Evolutionary conservation across 2,329 filamentous ascomycete genomes (phyloP).

Genomic region (Penicillium sp.): DNA sequence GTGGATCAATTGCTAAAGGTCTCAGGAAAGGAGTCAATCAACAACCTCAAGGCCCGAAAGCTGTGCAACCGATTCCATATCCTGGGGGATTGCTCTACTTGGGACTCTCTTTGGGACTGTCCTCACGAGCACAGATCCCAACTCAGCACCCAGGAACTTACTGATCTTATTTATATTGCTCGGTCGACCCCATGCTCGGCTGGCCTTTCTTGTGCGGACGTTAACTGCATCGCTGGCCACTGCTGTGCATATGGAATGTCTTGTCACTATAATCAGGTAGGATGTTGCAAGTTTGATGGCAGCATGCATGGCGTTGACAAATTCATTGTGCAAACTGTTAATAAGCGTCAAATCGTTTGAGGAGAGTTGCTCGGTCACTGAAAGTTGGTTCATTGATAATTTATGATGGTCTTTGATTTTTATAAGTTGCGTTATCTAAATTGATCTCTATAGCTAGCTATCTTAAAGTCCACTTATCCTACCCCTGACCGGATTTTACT

Average conservation of each 20-base stretch:
- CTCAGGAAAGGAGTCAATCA: slow-evolving; percentile 24
- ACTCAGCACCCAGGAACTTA: slow-evolving; percentile 27
- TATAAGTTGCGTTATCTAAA: no score
- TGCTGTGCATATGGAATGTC: slow-evolving; percentile 27
- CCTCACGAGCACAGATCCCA: slow-evolving; percentile 31
- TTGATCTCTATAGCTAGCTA: no score
- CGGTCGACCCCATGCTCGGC: slow-evolving; percentile 34
- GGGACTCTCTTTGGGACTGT: slow-evolving; percentile 22
- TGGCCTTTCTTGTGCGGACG: slow-evolving; percentile 35
- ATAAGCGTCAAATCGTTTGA: no score
- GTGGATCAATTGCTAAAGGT: slow-evolving; percentile 33
- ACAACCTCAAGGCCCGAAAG: slow-evolving; percentile 33
- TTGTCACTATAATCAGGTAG: slow-evolving; percentile 14
- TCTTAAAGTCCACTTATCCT: no score
- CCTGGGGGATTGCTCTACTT: slow-evolving; percentile 28
- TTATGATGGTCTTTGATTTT: no score
- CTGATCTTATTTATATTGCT: slow-evolving; percentile 37
- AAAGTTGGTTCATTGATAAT: no score
- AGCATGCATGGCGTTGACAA: slow-evolving; percentile 29
- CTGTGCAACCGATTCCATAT: slow-evolving; percentile 43
- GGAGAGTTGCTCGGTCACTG: no score
- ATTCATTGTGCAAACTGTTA: neutral
- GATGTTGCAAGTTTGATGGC: slow-evolving; percentile 28
- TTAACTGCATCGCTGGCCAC: slow-evolving; percentile 34
- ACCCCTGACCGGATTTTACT: no score